Evolutionary conservation across 352 stramenopile species (phyloP), one percentile per base, ranked within the genome.

Genomic region (Phytophthora sp.): DNA sequence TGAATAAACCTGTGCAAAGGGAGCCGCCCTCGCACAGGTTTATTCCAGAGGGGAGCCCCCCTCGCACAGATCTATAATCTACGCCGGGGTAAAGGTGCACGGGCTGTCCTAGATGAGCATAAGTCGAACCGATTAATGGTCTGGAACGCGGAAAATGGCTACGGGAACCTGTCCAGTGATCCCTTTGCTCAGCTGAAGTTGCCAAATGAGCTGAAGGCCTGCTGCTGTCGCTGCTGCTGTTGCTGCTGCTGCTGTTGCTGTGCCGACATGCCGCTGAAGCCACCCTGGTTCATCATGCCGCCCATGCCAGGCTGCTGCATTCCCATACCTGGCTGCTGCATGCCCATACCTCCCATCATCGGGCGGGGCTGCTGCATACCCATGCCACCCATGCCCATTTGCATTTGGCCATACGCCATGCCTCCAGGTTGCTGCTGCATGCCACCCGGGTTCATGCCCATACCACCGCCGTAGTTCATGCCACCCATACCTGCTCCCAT

Each of bases 201-300:
- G 53, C 81, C 79, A 35, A 92, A 89, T 48, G 76, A 77, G 35
- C 69, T 49, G 50, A 88, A 89, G 12, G 79, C 70, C 64, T 89
- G 84, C 38, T 88, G 77, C 50, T 85, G 77, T 46, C 63, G 62
- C 35, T 83, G 74, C 21, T 87, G 76, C 43, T 86, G 74, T 13
- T 87, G 78, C 21, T 82, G 74, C 31, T 84, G 68, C 17, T 79
- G 72, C 27, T 85, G 74, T 20, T 71, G 68, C 30, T 80, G 69
- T 28, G 71, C 63, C 23, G 49, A 32, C 68, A 84, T 83, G 12
- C 69, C 72, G 24, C 71, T 66, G 30, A 77, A 87, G 11, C 57
- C 74, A 52, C 72, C 65, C 24, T 82, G 77, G 55, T 84, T 84
- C 83, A 86, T 85, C 77, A 89, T 89, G 11, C 74, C 63, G n/a